Conservation (phyloP, 176 grass and related monocot genomes). For the Pontederia paniculata region DNA sequence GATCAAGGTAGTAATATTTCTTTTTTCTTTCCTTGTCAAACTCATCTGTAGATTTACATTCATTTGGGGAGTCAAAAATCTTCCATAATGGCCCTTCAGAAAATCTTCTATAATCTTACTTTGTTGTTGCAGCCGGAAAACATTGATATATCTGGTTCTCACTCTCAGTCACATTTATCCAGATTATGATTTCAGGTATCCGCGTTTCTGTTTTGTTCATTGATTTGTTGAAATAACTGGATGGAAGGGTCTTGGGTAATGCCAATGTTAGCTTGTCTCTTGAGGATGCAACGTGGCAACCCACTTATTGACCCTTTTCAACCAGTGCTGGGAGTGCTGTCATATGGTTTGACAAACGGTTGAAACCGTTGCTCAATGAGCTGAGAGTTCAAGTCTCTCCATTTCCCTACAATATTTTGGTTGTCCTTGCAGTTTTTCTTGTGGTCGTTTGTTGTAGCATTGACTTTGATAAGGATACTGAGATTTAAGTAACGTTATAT, state of each 20-base stretch:
- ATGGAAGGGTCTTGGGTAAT: conserved; percentile 98
- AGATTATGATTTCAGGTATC: conserved; percentile 99
- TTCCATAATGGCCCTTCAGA: too few species aligned
- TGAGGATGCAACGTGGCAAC: conserved; percentile 22
- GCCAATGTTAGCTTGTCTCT: conserved; percentile 62
- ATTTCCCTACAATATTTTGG: conserved; percentile 56
- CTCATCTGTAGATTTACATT: too few species aligned
- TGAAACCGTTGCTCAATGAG: conserved; percentile 87
- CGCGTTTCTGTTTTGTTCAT: conserved; percentile 18
- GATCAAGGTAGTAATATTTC: conserved; percentile 48
- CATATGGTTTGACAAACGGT: conserved; percentile 97
- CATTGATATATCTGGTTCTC: conserved; percentile 92
- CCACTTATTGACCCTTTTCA: conserved; percentile 42
- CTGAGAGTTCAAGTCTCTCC: conserved; percentile 99
- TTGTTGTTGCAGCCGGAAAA: conserved; percentile 54
- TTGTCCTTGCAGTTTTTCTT: neutral
- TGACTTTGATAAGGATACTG: too few species aligned
- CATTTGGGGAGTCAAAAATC: too few species aligned
- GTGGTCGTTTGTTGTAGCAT: too few species aligned
- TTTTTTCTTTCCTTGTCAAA: neutral
- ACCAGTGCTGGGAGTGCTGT: conserved; percentile 89
- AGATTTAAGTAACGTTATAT: too few species aligned
- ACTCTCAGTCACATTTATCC: conserved; percentile 90
- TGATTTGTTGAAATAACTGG: conserved; percentile 14
- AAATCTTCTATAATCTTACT: too few species aligned